Base-by-base conservation (phyloP, 177 flowering plant species). In the Vitis hybrid region DNA sequence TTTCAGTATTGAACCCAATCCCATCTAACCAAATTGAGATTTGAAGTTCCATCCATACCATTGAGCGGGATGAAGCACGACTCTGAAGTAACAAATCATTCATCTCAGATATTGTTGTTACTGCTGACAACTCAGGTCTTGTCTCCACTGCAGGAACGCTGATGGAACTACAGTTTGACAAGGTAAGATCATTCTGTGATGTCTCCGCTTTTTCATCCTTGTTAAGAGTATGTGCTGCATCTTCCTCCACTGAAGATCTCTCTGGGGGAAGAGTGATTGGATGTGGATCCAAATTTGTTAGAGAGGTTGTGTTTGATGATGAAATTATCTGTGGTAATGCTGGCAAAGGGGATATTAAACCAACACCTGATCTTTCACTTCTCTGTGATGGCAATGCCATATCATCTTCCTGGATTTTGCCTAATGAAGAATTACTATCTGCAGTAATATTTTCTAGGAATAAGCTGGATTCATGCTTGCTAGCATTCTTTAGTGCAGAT, bases 21-120 rank as follows among this genome's bases (percentile, higher is more conserved):
- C 60, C 49, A 63, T n/a, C 50, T 11, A 8, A 19, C 54, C 62
- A 21, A 48, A 19, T 2, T 51, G 8, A 66, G 49, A 67, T 8
- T 19, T 5, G 13, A 65, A 63, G 26, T 64, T 13, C 52, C 50
- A 19, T 6, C 59, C 64, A 58, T 76, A 89, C 93, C 87, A 64
- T 48, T 51, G 82, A 74, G 69, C 34, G 59, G 62, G 75, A 67
- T 23, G 84, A 80, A 78, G 66, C 55, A 26, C 68, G 86, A 60
- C 79, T 85, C 58, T 77, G 75, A 10, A 64, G 72, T 72, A 86
- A 69, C 71, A 85, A 55, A 17, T 72, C 40, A 32, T 79, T 79
- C 91, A 89, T 88, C 68, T 86, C 82, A 48, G 82, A 62, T 71
- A 88, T 73, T 45, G 90, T 62, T 57, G 76, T 40, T 15, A 83